A percentile compares a stretch with the other conserved stretches of the same genome.
These are phyloP conservation scores for Neurospora sp. DNA, from an alignment of 495 filamentous ascomycete species.

Conservation along the genomic window DNA sequence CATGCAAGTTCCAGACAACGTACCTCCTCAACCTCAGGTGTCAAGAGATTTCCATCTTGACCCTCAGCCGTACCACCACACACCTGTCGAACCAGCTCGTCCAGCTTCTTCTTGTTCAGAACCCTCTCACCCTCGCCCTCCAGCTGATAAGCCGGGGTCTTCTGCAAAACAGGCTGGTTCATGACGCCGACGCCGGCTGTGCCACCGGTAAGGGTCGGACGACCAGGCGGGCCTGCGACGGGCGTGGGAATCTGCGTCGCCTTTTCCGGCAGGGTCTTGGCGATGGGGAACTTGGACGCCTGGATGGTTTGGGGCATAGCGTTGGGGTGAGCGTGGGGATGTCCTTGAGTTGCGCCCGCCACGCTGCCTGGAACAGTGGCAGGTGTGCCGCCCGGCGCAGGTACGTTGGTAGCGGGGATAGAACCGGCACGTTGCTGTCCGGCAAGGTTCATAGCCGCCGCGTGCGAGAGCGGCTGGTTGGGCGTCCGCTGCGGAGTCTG, in stretches of 20 bases:
- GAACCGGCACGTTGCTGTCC: constrained; percentile 29
- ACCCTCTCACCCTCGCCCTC: constrained; percentile 86
- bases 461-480: constrained; percentile 38
- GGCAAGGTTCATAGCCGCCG: constrained; percentile 31
- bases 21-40: constrained; percentile 93
- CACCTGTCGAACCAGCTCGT: constrained; percentile 89
- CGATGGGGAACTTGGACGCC: constrained; percentile 60
- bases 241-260: constrained; percentile 55
- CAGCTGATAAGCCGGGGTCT: constrained; percentile 68
- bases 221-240: constrained; percentile 40
- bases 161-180: constrained; percentile 74
- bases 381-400: constrained; percentile 23
- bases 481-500: constrained; percentile 34
- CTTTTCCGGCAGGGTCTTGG: constrained; percentile 59
- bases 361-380: constrained; percentile 8
- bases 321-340: constrained; percentile 44
- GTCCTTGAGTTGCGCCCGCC: constrained; percentile 30
- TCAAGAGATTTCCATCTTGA: constrained; percentile 56
- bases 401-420: constrained; percentile 21
- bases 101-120: constrained; percentile 89
- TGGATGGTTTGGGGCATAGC: constrained; percentile 26
- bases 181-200: constrained; percentile 60
- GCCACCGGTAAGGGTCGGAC: constrained; percentile 72
- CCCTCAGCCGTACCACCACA: constrained; percentile 67
- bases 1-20: constrained; percentile 13